Evolutionary conservation across 2,329 filamentous ascomycete genomes (phyloP), one percentile per base, ranked within the genome.

Genomic region (Microascus cirrosus): DNA sequence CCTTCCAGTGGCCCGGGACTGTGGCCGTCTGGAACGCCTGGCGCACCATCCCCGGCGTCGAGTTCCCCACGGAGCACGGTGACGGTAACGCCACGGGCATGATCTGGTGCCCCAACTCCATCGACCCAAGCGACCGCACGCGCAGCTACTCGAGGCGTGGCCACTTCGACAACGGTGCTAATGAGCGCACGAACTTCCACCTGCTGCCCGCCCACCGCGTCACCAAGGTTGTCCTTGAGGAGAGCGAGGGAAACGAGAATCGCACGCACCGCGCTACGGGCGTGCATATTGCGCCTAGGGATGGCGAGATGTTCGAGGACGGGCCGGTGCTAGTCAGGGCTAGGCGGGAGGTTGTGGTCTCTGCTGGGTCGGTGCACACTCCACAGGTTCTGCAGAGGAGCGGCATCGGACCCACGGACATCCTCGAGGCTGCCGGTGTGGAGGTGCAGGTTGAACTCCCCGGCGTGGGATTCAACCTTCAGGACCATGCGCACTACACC

Each of bases 381-480:
- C 74, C 74, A 2, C 69, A 75, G 36, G 65, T 77, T 22, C 65
- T 77, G 1, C 72, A 77, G 61, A 61, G 73, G 2, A 74, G 70
- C 20, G 74, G 74, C 0, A 70, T 77, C 32, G 74, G 75, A 1
- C 65, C 70, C 0, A 62, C 61, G 18, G 62, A 62, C 2, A 64
- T 74, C 13, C 64, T 75, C 7, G 60, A 63, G n/a, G 60, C 64
- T 28, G 68, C 78, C 59, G 69, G 71, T 7, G 83, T 85, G 58
- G 67, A 73, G 0, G 73, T 83, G 2, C 63, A 82, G 52, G 70
- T 74, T 1, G 77, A 86, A 61, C 72, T 83, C 1, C 83, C 82
- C 0, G 84, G 82, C 42, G 82, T 87, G 7, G 84, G 84, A 3
- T 76, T 73, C 22, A 84, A 84, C 66, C 69, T 86, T 3, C 75